Conservation (phyloP, 1,139 yeast species). For the Candida tetrigidarum region DNA sequence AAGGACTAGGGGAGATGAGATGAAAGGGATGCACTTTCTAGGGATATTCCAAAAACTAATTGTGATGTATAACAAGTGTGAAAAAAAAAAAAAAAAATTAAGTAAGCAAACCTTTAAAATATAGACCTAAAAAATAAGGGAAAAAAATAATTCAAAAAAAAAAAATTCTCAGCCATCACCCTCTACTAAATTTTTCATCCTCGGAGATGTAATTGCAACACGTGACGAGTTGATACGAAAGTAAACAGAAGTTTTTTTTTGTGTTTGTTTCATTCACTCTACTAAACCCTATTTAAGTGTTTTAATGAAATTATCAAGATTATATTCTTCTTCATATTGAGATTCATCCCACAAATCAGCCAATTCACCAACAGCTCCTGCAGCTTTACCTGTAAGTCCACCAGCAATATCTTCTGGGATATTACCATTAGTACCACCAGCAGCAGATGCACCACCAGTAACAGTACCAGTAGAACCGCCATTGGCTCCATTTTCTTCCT, state of each 20-base stretch:
- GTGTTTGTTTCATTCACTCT: neutral
- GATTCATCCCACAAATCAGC: slow-evolving; percentile 98
- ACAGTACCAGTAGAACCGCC: slow-evolving; percentile 19
- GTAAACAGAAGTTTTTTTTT: neutral
- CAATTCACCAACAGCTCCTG: slow-evolving; percentile 80
- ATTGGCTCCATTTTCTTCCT: slow-evolving; percentile 17
- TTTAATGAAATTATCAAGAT: slow-evolving; percentile 89
- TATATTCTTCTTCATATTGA: slow-evolving; percentile 96
- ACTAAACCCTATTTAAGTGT: slow-evolving; percentile 48
- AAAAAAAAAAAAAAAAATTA: slow-evolving; percentile 1
- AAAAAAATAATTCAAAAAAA: slow-evolving; percentile 2
- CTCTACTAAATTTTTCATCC: neutral
- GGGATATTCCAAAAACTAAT: neutral
- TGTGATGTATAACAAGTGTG: slow-evolving; percentile 2
- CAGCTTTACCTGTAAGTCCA: slow-evolving; percentile 66
- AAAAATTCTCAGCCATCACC: slow-evolving; percentile 4
- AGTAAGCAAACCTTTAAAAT: neutral
- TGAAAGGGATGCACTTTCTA: too few species aligned
- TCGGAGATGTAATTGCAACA: neutral
- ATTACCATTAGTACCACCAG: slow-evolving; percentile 31
- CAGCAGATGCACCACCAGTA: slow-evolving; percentile 25
- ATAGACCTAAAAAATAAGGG: neutral
- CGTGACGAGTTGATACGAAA: neutral
- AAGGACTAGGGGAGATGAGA: too few species aligned
- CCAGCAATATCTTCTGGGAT: slow-evolving; percentile 60